phyloP scores from a whole-genome alignment of 78 protist species.

The Bigelowiella natans region DNA sequence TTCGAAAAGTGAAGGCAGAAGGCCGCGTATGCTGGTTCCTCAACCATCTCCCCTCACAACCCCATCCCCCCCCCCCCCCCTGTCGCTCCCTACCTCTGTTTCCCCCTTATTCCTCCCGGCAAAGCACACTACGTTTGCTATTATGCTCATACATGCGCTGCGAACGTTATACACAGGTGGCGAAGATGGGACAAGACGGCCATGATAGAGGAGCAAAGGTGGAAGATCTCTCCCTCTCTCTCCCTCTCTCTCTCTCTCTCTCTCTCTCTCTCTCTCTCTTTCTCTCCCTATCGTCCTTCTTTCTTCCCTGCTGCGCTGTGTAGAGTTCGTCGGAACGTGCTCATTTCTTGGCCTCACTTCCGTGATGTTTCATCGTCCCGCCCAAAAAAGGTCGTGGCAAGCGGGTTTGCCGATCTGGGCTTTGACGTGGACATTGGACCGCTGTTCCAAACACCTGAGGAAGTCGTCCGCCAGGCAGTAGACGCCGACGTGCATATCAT shows the following conservation, averaged over 20 bases:
- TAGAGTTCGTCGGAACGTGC: too few relatives aligned
- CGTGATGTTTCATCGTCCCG: too few relatives aligned
- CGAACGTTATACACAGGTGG: too few relatives aligned
- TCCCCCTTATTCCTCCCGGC: too few relatives aligned
- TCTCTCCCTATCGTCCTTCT: not conserved
- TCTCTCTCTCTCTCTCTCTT: not conserved
- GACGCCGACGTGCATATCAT: conserved; percentile 91
- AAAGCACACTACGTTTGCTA: too few relatives aligned
- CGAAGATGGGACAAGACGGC: conserved; percentile 94
- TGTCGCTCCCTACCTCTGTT: too few relatives aligned
- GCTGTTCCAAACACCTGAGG: conserved; percentile 69
- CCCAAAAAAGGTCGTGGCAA: conserved; percentile 60
- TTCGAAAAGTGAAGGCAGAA: conserved; percentile 58
- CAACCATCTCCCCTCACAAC: too few relatives aligned
- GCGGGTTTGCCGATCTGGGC: conserved; percentile 92
- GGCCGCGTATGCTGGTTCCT: conserved; percentile 82
- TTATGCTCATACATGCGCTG: too few relatives aligned
- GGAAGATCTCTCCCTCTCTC: not conserved
- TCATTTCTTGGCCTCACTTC: too few relatives aligned
- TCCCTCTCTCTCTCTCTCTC: not conserved
- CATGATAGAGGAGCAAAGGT: conserved; percentile 97
- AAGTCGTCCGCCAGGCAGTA: conserved; percentile 65
- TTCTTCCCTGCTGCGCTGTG: not conserved
- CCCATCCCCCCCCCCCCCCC: too few relatives aligned
- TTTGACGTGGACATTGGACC: conserved; percentile 92